Evolutionary conservation across 305 asterid genomes (phyloP).

Genomic region (Fraxinus velutina): DNA sequence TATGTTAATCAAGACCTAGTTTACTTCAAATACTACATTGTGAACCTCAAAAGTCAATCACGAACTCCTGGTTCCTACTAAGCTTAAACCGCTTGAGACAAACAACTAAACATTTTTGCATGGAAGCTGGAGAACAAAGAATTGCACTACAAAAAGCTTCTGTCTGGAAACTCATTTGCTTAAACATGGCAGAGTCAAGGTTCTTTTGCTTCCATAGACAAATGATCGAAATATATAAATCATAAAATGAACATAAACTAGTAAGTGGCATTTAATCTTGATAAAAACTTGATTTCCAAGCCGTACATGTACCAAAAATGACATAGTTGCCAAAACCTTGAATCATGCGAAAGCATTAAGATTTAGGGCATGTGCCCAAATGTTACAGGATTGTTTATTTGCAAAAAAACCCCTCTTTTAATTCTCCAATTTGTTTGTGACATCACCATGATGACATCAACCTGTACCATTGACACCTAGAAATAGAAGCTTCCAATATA

Average conservation of each 20-base stretch:
- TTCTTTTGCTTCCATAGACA: neutral
- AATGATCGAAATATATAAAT: neutral
- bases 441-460: neutral
- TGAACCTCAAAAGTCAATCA: neutral
- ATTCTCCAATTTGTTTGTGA: neutral
- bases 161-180: neutral
- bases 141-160: conserved; percentile 11
- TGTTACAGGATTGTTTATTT: neutral
- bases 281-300: neutral
- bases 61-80: neutral
- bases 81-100: conserved; percentile 4
- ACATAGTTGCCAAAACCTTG: neutral
- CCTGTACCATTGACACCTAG: neutral
- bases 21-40: neutral
- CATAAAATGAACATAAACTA: neutral
- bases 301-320: neutral
- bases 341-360: neutral
- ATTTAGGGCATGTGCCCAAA: neutral
- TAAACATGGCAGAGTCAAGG: neutral
- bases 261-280: neutral
- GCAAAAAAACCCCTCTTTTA: neutral
- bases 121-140: neutral
- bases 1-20: neutral
- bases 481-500: neutral
- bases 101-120: neutral